phyloP scores from a whole-genome alignment of 305 asterid genomes.

The Coffea humblotiana region DNA sequence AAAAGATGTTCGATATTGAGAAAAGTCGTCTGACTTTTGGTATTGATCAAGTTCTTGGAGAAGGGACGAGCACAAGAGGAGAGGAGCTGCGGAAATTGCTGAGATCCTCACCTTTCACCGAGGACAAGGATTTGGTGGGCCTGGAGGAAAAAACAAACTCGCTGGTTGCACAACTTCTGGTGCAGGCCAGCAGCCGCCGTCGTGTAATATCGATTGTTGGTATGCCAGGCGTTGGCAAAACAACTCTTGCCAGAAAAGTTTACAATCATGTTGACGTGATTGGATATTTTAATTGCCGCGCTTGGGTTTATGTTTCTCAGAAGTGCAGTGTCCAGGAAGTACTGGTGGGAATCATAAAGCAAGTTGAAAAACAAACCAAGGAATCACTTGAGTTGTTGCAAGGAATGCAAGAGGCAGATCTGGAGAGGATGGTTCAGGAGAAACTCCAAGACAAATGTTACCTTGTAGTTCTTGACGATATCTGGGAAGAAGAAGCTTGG shows the following conservation, averaged over 20 bases:
- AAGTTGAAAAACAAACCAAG: not conserved
- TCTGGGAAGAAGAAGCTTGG: slow-evolving; percentile 27
- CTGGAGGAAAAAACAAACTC: slow-evolving; percentile 9
- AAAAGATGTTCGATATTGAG: not conserved
- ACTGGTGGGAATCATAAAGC: slow-evolving; percentile 4
- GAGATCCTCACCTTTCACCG: not conserved
- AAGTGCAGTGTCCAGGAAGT: slow-evolving; percentile 7
- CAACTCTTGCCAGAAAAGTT: slow-evolving; percentile 31
- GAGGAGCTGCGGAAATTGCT: slow-evolving; percentile 6
- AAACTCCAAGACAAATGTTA: slow-evolving; percentile 15
- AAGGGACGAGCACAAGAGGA: not conserved
- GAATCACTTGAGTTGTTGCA: slow-evolving; percentile 3
- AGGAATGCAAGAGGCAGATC: not conserved
- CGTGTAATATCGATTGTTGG: slow-evolving; percentile 26
- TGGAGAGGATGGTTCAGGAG: not conserved
- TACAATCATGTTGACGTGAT: slow-evolving; percentile 25
- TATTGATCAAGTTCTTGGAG: slow-evolving; percentile 11
- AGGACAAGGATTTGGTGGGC: slow-evolving; percentile 18
- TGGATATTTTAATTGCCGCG: slow-evolving; percentile 17
- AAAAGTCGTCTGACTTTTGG: slow-evolving; percentile 8
- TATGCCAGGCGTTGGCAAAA: slow-evolving; percentile 40
- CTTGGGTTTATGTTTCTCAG: slow-evolving; percentile 33
- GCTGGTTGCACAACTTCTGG: slow-evolving; percentile 12
- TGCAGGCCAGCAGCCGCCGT: slow-evolving; percentile 1
- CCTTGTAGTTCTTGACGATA: slow-evolving; percentile 32